Conservation (phyloP, 108 stramenopile species). For the Parmales sp. region DNA sequence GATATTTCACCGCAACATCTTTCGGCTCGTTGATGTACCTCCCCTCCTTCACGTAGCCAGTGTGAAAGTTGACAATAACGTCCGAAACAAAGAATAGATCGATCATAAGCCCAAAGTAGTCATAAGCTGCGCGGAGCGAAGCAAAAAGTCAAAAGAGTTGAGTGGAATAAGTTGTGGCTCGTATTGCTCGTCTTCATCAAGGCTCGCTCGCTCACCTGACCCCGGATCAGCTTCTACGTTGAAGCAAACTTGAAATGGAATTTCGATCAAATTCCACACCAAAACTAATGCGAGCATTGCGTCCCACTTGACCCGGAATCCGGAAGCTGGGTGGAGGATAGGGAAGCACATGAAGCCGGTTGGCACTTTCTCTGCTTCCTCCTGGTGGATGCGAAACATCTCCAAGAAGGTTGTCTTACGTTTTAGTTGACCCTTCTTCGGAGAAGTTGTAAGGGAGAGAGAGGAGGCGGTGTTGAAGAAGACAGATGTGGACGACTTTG, state of each 20-base stretch:
- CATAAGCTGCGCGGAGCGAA: too few relatives aligned
- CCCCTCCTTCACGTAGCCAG: slow-evolving; percentile 2
- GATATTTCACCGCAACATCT: too few relatives aligned
- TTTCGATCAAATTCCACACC: neutral
- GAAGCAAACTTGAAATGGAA: slow-evolving; percentile 10
- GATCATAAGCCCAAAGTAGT: neutral
- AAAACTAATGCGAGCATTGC: neutral
- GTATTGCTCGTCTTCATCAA: too few relatives aligned
- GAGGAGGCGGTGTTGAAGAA: neutral
- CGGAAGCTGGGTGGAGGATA: neutral
- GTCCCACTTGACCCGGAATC: neutral
- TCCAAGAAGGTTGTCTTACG: neutral
- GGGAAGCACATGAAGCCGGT: neutral
- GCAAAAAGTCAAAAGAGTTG: too few relatives aligned
- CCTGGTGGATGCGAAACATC: neutral
- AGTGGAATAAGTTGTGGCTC: too few relatives aligned
- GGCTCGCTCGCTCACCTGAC: too few relatives aligned
- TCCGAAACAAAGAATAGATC: slow-evolving; percentile 10
- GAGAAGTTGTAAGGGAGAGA: neutral
- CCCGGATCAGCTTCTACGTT: neutral
- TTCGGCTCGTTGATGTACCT: neutral
- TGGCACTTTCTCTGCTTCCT: too few relatives aligned
- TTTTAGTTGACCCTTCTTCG: neutral
- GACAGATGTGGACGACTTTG: neutral
- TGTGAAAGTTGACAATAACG: slow-evolving; percentile 7